Evolutionary conservation across 768 basidiomycete genomes (phyloP).

Genomic region (Tephrocybe sp.): DNA sequence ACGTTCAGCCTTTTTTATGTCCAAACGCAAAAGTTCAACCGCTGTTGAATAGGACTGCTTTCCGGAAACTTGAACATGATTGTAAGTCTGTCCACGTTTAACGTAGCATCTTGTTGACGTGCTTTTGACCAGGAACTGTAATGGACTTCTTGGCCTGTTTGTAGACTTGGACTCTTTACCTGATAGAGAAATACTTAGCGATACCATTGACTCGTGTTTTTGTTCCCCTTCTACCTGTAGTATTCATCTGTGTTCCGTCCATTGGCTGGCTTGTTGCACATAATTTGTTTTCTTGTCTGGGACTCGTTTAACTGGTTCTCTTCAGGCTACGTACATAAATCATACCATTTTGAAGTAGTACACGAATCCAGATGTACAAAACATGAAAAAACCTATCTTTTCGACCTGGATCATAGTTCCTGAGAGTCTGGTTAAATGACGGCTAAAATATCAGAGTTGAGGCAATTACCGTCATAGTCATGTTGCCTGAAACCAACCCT

Average conservation of each 20-base stretch:
- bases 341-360: background rate
- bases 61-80: slow-evolving; percentile 88
- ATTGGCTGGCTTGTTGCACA: slow-evolving; percentile 6
- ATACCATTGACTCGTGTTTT: slow-evolving; percentile 10
- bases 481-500: slow-evolving; percentile 71
- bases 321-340: background rate
- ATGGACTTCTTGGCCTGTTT: slow-evolving; percentile 9
- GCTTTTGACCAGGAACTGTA: slow-evolving; percentile 26
- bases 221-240: slow-evolving; percentile 1
- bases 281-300: slow-evolving; percentile 3
- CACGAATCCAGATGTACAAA: background rate
- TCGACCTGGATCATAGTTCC: slow-evolving; percentile 11
- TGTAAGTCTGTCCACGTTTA: slow-evolving; percentile 29
- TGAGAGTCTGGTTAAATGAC: background rate
- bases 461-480: slow-evolving; percentile 62
- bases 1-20: slow-evolving; percentile 19
- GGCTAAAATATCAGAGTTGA: background rate
- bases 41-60: slow-evolving; percentile 51
- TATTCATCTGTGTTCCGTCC: slow-evolving; percentile 4
- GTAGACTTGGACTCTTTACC: slow-evolving; percentile 13
- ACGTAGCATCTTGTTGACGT: slow-evolving; percentile 1
- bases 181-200: slow-evolving; percentile 10
- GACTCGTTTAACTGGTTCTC: too few relatives aligned
- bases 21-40: background rate
- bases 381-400: background rate